A percentile compares a stretch with the other conserved stretches of the same genome.
Evolutionary conservation across 1,139 yeast genomes (phyloP).

Genomic region (Barnettozyma hawaiiensis): DNA sequence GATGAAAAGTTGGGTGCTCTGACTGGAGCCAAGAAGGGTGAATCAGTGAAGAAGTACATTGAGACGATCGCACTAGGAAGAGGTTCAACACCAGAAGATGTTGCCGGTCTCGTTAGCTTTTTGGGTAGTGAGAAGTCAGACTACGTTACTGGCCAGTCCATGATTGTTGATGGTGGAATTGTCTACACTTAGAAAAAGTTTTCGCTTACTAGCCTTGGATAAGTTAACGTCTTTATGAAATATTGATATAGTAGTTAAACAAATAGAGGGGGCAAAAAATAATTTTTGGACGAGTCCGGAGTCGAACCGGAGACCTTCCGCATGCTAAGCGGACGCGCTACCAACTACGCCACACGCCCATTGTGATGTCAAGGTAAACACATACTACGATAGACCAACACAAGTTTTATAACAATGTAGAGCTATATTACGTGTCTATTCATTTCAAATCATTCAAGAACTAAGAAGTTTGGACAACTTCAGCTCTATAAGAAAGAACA

Average conservation of each 20-base stretch:
- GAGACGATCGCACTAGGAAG: conserved; percentile 25
- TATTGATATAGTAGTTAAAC: too few relatives aligned
- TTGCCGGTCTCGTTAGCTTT: conserved; percentile 28
- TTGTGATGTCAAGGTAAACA: too few relatives aligned
- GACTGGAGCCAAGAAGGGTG: conserved; percentile 23
- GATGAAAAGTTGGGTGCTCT: conserved; percentile 23
- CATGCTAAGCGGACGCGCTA: conserved; percentile 91
- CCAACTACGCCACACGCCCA: conserved; percentile 93
- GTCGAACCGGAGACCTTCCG: conserved; percentile 88
- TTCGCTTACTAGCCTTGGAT: not conserved
- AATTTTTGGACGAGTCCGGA: conserved; percentile 81
- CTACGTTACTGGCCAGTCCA: conserved; percentile 40
- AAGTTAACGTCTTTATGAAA: not conserved
- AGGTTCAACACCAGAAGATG: conserved; percentile 26
- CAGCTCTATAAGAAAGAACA: too few relatives aligned
- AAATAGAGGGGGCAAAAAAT: conserved; percentile 2
- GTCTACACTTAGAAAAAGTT: too few relatives aligned
- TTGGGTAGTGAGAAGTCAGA: conserved; percentile 36
- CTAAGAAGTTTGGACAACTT: too few relatives aligned
- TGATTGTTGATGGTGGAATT: conserved; percentile 40
- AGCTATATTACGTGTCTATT: too few relatives aligned
- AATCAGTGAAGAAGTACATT: conserved; percentile 18
- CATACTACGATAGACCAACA: too few relatives aligned
- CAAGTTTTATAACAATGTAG: too few relatives aligned
- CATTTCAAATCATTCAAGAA: too few relatives aligned